A percentile compares a stretch with the other conserved stretches of the same genome.
phyloP scores from a whole-genome alignment of 345 rosid species.

The Populus pruinosa region DNA sequence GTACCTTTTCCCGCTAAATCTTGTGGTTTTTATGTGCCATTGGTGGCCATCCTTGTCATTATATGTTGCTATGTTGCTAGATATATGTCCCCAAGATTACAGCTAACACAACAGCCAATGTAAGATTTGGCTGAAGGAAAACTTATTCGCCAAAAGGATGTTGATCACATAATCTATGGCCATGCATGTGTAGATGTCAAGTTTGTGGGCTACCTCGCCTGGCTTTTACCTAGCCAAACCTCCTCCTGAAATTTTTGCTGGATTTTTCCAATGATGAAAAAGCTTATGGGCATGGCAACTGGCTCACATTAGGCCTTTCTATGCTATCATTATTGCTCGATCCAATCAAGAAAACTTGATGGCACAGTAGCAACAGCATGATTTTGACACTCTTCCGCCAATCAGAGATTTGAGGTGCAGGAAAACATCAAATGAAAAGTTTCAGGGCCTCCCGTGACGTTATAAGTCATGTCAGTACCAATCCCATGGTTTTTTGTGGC shows the following conservation, averaged over 20 bases:
- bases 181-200: not conserved
- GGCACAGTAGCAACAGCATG: not conserved
- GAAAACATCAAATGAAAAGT: not conserved
- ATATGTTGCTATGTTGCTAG: too few relatives aligned
- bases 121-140: not conserved
- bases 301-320: constrained; percentile 16
- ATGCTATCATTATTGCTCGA: constrained; percentile 24
- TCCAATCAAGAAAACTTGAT: constrained; percentile 9
- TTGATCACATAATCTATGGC: not conserved
- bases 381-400: not conserved
- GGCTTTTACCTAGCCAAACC: not conserved
- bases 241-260: too few relatives aligned
- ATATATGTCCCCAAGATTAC: not conserved
- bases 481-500: not conserved
- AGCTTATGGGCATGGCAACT: not conserved
- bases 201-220: not conserved
- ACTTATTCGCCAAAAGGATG: not conserved
- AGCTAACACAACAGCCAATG: not conserved
- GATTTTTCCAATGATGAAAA: not conserved
- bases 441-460: not conserved
- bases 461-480: not conserved
- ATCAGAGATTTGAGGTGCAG: not conserved
- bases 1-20: constrained; percentile 20
- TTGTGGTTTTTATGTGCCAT: constrained; percentile 7
- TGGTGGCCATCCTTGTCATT: not conserved